These are phyloP conservation scores for Penicillium pancosmium DNA, from an alignment of 495 filamentous ascomycete genomes.

Conservation along the genomic window DNA sequence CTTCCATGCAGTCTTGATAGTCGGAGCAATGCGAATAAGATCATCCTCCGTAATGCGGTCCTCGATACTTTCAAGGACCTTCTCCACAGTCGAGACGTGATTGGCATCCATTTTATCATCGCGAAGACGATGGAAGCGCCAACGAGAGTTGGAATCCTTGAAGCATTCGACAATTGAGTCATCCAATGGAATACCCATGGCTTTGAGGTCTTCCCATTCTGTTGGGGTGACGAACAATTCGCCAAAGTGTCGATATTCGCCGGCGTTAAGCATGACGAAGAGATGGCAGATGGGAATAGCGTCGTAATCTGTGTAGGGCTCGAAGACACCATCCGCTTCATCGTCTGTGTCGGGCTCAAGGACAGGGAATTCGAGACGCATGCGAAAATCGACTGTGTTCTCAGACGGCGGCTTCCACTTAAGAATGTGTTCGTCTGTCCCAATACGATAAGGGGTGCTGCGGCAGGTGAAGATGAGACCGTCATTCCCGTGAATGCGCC, in stretches of 20 bases:
- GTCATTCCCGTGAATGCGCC: slow-evolving; percentile 81
- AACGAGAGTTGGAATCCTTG: slow-evolving; percentile 69
- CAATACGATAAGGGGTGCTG: slow-evolving; percentile 78
- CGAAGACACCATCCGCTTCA: slow-evolving; percentile 58
- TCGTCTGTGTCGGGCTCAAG: slow-evolving; percentile 71
- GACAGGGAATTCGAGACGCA: slow-evolving; percentile 73
- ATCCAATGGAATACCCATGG: slow-evolving; percentile 68
- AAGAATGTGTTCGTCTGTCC: slow-evolving; percentile 88
- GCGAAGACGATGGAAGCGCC: slow-evolving; percentile 84
- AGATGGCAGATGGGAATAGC: slow-evolving; percentile 63
- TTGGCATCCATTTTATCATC: slow-evolving; percentile 93
- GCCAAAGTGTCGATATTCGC: slow-evolving; percentile 63
- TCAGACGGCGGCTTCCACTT: slow-evolving; percentile 96
- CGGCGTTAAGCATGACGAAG: slow-evolving; percentile 55
- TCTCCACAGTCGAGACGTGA: slow-evolving; percentile 76
- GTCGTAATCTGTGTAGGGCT: slow-evolving; percentile 58
- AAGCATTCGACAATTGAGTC: slow-evolving; percentile 86
- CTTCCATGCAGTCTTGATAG: slow-evolving; percentile 77
- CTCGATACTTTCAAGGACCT: slow-evolving; percentile 80
- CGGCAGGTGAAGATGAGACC: slow-evolving; percentile 96
- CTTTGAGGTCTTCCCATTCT: slow-evolving; percentile 86
- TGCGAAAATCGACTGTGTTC: slow-evolving; percentile 89
- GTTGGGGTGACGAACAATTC: slow-evolving; percentile 68
- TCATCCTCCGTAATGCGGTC: slow-evolving; percentile 71
- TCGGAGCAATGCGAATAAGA: slow-evolving; percentile 62